These are phyloP conservation scores for Hypomontagnella monticulosa DNA, from an alignment of 495 filamentous ascomycete species.

Conservation along the genomic window DNA sequence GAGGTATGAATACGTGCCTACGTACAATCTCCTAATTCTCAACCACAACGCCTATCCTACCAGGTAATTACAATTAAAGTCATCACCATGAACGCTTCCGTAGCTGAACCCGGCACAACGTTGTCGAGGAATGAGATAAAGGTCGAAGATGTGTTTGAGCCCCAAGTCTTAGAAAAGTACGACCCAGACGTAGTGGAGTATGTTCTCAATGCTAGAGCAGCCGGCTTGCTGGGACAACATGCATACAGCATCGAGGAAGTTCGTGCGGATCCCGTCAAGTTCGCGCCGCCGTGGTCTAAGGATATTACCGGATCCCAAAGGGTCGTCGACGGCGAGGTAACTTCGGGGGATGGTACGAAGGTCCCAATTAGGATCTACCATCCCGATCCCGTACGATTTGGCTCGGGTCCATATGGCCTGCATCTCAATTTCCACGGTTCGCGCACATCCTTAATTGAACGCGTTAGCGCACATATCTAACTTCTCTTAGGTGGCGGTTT, in stretches of 20 bases:
- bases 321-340: constrained; percentile 49
- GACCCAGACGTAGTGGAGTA: constrained; percentile 33
- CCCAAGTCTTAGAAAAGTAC: constrained; percentile 29
- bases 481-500: constrained; percentile 51
- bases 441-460: constrained; percentile 1
- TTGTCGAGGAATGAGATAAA: not conserved
- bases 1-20: too few species aligned
- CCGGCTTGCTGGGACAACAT: constrained; percentile 33
- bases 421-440: constrained; percentile 61
- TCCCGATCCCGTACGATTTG: constrained; percentile 48
- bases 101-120: not conserved
- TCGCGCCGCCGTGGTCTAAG: constrained; percentile 49
- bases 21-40: too few species aligned
- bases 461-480: not conserved
- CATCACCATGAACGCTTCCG: not conserved
- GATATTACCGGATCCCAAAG: constrained; percentile 48
- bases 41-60: too few species aligned
- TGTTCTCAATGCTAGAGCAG: constrained; percentile 20
- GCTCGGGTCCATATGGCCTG: constrained; percentile 56
- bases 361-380: constrained; percentile 58
- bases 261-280: constrained; percentile 51
- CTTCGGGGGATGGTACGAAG: constrained; percentile 53
- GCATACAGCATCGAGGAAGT: constrained; percentile 56
- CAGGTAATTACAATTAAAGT: too few species aligned
- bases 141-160: constrained; percentile 35